Conservation (phyloP, 768 basidiomycete genomes). For the Mycena kentingensis region DNA sequence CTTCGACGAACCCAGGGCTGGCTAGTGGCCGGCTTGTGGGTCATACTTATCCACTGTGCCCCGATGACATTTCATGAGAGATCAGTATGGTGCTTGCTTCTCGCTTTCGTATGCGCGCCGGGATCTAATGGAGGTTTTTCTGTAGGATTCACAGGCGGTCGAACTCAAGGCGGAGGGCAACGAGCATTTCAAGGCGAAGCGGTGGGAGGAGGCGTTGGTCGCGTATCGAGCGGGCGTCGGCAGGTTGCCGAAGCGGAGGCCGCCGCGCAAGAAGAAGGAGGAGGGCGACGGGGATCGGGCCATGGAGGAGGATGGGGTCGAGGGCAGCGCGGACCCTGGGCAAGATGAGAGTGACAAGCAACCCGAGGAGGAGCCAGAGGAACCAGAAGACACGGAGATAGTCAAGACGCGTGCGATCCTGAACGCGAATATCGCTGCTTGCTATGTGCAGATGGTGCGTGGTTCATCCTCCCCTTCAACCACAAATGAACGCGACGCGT, state of each 20-base stretch:
- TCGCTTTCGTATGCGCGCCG: too few relatives aligned
- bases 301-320: conserved; percentile 25
- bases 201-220: conserved; percentile 71
- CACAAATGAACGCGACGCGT: conserved; percentile 1
- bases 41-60: neutral
- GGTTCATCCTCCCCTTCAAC: conserved; percentile 4
- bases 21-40: neutral
- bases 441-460: conserved; percentile 77
- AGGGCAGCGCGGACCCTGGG: conserved; percentile 11
- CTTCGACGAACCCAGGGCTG: neutral
- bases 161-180: conserved; percentile 79
- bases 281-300: conserved; percentile 16
- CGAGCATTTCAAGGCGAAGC: conserved; percentile 60
- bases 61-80: conserved; percentile 9
- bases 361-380: conserved; percentile 23
- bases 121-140: neutral
- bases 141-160: conserved; percentile 49
- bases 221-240: conserved; percentile 72
- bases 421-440: conserved; percentile 88
- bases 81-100: conserved; percentile 49
- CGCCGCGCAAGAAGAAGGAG: conserved; percentile 22
- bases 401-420: conserved; percentile 68
- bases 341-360: conserved; percentile 27
- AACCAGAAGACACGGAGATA: conserved; percentile 44
- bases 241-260: conserved; percentile 55